A percentile compares a stretch with the other conserved stretches of the same genome.
These are phyloP conservation scores for Xylaria curta DNA, from an alignment of 495 filamentous ascomycete species.

Conservation along the genomic window DNA sequence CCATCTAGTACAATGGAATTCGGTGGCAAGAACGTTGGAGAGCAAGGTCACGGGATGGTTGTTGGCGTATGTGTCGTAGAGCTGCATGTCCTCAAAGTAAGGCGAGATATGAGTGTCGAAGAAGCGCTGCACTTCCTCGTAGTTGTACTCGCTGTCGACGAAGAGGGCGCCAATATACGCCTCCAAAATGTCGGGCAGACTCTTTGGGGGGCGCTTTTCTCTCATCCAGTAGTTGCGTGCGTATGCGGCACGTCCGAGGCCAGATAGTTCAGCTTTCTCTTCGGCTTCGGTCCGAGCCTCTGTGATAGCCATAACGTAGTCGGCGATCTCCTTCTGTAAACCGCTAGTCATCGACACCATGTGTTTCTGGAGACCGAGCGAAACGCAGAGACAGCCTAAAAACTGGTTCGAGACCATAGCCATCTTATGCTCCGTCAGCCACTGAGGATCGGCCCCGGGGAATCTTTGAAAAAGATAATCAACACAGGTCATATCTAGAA, in stretches of 20 bases:
- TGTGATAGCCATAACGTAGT: conserved; percentile 73
- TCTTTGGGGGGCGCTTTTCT: conserved; percentile 79
- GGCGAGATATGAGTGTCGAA: conserved; percentile 73
- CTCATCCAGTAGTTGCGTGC: conserved; percentile 80
- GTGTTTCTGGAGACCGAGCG: conserved; percentile 76
- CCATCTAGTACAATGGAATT: conserved; percentile 58
- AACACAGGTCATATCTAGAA: conserved; percentile 88
- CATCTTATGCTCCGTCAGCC: conserved; percentile 99
- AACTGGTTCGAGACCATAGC: conserved; percentile 99
- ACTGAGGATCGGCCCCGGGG: conserved; percentile 86
- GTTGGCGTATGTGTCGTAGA: conserved; percentile 89
- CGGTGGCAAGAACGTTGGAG: conserved; percentile 48
- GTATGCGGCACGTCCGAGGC: conserved; percentile 49
- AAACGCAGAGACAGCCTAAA: conserved; percentile 78
- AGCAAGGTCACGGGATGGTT: conserved; percentile 74
- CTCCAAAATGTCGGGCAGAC: conserved; percentile 87
- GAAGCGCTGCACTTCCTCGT: conserved; percentile 72
- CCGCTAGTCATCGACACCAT: conserved; percentile 65
- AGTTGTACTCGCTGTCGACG: conserved; percentile 87
- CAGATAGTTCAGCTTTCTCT: conserved; percentile 43
- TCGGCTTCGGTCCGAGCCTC: conserved; percentile 58
- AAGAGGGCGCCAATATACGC: conserved; percentile 90
- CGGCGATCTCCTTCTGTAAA: conserved; percentile 67
- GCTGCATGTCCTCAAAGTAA: conserved; percentile 85
- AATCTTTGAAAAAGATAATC: conserved; percentile 78